Evolutionary conservation across 2,329 filamentous ascomycete genomes (phyloP).

Genomic region (Talaromyces marneffei): DNA sequence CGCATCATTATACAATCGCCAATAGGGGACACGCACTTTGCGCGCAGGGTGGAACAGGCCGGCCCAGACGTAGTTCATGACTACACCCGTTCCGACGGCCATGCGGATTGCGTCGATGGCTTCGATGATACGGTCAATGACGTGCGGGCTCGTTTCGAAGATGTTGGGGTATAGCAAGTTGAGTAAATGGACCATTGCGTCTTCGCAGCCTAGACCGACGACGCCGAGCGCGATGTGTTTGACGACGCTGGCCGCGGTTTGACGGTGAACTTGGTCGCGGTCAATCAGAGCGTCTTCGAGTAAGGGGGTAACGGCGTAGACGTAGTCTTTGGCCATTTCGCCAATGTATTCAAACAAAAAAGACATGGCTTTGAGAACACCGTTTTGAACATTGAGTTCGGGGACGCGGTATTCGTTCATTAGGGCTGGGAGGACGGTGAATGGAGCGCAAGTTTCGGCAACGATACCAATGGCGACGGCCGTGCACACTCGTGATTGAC

Average conservation of each 20-base stretch:
- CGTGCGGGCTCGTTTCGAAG: conserved; percentile 95
- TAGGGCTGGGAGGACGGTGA: conserved; percentile 93
- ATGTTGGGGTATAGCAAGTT: conserved; percentile 95
- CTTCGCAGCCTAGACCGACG: conserved; percentile 94
- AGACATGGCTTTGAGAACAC: conserved; percentile 91
- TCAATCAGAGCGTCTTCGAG: conserved; percentile 97
- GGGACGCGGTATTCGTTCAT: conserved; percentile 99
- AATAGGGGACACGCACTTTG: conserved; percentile 92
- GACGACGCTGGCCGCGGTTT: conserved; percentile 92
- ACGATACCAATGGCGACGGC: conserved; percentile 98
- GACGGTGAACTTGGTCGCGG: conserved; percentile 93
- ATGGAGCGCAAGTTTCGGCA: conserved; percentile 94
- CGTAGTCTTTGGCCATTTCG: conserved; percentile 99
- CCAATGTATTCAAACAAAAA: conserved; percentile 99
- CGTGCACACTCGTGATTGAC: conserved; percentile 96
- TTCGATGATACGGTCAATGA: conserved; percentile 96
- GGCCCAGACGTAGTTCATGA: conserved; percentile 98
- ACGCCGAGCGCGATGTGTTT: conserved; percentile 97
- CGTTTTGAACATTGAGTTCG: conserved; percentile 97
- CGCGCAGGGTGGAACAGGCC: conserved; percentile 94
- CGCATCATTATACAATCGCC: conserved; percentile 93
- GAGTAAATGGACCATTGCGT: conserved; percentile 95
- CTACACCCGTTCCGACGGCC: conserved; percentile 82
- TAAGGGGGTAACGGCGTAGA: conserved; percentile 93
- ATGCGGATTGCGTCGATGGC: conserved; percentile 94